Evolutionary conservation across 2,329 filamentous ascomycete genomes (phyloP).

Genomic region (Xylaria sp.): DNA sequence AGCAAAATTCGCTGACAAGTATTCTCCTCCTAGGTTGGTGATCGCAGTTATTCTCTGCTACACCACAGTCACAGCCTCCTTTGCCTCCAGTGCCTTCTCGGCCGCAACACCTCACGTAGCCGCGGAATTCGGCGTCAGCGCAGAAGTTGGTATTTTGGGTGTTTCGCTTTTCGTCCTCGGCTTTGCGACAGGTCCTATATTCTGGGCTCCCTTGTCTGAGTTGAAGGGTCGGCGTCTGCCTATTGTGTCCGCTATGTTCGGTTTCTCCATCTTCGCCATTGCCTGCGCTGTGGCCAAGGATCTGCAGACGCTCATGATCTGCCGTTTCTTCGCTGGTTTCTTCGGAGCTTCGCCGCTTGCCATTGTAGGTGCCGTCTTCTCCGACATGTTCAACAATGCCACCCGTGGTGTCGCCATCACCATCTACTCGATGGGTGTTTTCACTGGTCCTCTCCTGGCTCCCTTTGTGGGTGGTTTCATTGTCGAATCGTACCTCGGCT

Average conservation of each 20-base stretch:
- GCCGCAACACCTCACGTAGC: conserved; percentile 56
- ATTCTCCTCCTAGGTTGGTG: conserved; percentile 41
- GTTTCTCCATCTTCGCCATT: conserved; percentile 64
- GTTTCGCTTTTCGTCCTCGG: conserved; percentile 67
- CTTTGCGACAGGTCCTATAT: conserved; percentile 55
- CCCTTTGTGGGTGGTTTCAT: conserved; percentile 68
- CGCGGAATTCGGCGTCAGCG: conserved; percentile 53
- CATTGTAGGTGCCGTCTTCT: conserved; percentile 65
- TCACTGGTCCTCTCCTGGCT: conserved; percentile 60
- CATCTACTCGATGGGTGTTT: conserved; percentile 57
- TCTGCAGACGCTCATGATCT: conserved; percentile 63
- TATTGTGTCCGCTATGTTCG: conserved; percentile 57
- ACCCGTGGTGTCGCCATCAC: conserved; percentile 55
- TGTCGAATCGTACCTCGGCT: conserved; percentile 55
- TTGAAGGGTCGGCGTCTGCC: conserved; percentile 61
- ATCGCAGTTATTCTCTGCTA: conserved; percentile 66
- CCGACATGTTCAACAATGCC: conserved; percentile 64
- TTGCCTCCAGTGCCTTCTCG: conserved; percentile 72
- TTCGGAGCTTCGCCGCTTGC: conserved; percentile 65
- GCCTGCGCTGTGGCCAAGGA: conserved; percentile 61
- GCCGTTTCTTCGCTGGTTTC: conserved; percentile 68
- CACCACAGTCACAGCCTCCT: conserved; percentile 65
- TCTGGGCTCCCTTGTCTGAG: conserved; percentile 71
- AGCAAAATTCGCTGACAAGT: neutral
- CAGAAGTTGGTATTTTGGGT: conserved; percentile 58